Conservation (phyloP, 768 basidiomycete genomes). For the Russula foetens region DNA sequence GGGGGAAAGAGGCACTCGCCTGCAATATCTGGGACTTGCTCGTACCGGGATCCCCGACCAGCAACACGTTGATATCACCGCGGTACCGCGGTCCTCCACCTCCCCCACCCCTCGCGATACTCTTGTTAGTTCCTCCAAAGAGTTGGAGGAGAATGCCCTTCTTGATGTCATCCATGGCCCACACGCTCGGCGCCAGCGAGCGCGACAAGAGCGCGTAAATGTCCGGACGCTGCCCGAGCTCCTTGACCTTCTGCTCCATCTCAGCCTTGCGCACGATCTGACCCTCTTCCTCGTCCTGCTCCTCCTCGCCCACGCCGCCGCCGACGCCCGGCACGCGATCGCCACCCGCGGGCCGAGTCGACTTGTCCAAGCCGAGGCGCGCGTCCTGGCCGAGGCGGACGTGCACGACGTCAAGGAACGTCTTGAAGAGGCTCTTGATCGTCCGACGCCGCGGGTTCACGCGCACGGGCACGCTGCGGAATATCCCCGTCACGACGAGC, state of each 20-base stretch:
- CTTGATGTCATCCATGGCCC: conserved; percentile 99
- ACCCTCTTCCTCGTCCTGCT: conserved; percentile 39
- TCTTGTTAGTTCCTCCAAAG: conserved; percentile 98
- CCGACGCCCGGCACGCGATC: conserved; percentile 64
- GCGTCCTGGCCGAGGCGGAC: conserved; percentile 62
- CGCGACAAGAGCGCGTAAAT: conserved; percentile 80
- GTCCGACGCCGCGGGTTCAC: conserved; percentile 88
- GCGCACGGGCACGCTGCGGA: conserved; percentile 90
- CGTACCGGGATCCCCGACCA: conserved; percentile 97
- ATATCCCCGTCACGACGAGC: conserved; percentile 85
- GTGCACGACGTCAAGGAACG: conserved; percentile 93
- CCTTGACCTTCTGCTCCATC: conserved; percentile 68
- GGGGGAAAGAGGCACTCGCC: conserved; percentile 36
- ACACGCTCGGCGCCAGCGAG: conserved; percentile 90
- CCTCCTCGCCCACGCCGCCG: conserved; percentile 56
- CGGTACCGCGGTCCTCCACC: conserved; percentile 94
- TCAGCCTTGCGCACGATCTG: conserved; percentile 47
- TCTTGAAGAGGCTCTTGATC: conserved; percentile 95
- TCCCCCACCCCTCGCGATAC: conserved; percentile 84
- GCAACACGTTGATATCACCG: conserved; percentile 94
- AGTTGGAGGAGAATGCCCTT: conserved; percentile 94
- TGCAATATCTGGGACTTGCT: conserved; percentile 94
- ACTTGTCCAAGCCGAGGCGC: conserved; percentile 68
- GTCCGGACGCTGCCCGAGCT: conserved; percentile 67
- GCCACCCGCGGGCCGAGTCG: conserved; percentile 62